Conservation (phyloP, 805 yeast genomes). For the Ogataea glucozyma region DNA sequence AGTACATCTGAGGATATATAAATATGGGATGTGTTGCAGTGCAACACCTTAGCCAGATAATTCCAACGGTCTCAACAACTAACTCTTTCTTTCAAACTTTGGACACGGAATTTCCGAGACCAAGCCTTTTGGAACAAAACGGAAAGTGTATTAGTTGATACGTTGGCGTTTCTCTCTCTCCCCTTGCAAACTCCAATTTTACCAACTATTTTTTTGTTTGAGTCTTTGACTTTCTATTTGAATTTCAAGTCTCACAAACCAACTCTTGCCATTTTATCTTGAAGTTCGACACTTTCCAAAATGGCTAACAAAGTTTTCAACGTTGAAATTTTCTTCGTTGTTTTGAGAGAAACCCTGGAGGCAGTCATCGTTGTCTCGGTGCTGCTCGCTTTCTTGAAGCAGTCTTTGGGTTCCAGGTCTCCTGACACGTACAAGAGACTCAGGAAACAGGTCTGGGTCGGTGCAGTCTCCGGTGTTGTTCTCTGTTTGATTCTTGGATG, state of each 20-base stretch:
- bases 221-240: constrained; percentile 2
- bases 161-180: constrained; percentile 13
- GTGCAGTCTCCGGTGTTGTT: constrained; percentile 70
- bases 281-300: constrained; percentile 7
- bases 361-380: constrained; percentile 92
- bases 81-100: constrained; percentile 5
- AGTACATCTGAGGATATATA: not conserved
- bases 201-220: not conserved
- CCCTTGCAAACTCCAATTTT: constrained; percentile 7
- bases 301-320: constrained; percentile 53
- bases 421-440: constrained; percentile 59
- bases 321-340: constrained; percentile 80
- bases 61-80: not conserved
- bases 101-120: constrained; percentile 7
- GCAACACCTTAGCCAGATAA: not conserved
- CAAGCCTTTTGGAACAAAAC: constrained; percentile 1
- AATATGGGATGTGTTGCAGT: not conserved
- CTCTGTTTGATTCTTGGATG: constrained; percentile 85
- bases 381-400: constrained; percentile 85
- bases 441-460: constrained; percentile 83
- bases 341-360: constrained; percentile 91
- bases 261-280: constrained; percentile 1
- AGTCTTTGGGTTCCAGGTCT: constrained; percentile 61
- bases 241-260: not conserved
- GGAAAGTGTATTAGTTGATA: constrained; percentile 11